Percentiles rank a stretch among this genome's conserved stretches.
Conservation (phyloP, 2,329 filamentous ascomycete genomes). For the Ascochyta koolunga region DNA sequence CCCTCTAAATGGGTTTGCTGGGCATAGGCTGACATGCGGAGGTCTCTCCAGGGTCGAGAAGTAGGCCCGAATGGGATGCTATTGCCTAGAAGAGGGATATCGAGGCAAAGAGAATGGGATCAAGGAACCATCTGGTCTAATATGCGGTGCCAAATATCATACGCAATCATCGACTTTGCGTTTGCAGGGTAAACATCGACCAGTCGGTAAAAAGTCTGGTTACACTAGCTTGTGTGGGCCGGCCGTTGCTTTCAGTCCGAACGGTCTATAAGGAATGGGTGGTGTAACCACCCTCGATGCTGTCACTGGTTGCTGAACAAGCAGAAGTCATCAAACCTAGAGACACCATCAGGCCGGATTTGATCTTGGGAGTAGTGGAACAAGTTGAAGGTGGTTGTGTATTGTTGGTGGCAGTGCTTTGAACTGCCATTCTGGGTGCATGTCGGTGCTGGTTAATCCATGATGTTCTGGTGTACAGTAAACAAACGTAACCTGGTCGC, state of each 20-base stretch:
- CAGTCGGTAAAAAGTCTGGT: neutral
- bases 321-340: neutral
- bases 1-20: neutral
- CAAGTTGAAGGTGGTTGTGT: no score
- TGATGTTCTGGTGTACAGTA: no score
- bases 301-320: neutral
- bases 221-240: neutral
- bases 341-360: neutral
- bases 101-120: neutral
- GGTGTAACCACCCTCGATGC: constrained; percentile 2
- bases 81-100: neutral
- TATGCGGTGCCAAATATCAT: neutral
- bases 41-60: neutral
- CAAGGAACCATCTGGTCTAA: neutral
- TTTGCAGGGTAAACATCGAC: neutral
- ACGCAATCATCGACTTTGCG: neutral
- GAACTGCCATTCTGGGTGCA: no score
- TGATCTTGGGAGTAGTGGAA: no score
- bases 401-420: no score
- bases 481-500: no score
- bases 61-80: constrained; percentile 1
- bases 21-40: neutral
- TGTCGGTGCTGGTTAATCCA: no score
- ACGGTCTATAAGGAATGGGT: neutral
- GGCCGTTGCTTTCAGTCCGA: neutral